Base-by-base conservation (phyloP, 2,329 filamentous ascomycete species). In the Coccinonectria pachysandricola region DNA sequence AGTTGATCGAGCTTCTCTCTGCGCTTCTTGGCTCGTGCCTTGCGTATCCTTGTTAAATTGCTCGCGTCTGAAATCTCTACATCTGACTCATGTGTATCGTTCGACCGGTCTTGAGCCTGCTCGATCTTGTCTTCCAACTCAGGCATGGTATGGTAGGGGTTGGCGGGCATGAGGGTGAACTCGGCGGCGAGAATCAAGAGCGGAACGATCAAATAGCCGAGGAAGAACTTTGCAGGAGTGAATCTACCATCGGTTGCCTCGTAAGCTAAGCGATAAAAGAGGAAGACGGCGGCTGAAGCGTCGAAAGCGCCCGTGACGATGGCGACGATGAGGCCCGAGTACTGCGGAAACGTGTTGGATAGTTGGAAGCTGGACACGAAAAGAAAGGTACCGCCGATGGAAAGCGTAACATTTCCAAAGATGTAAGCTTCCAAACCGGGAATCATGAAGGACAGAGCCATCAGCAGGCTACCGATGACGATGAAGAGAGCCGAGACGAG, bases 341-440 rank as follows among this genome's bases (percentile, higher is more conserved):
- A 67, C 26, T 66, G 68, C 1, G 82, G 81, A 42, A 91, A 88
- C 2, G 81, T 75, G 49, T 88, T 88, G 11, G 80, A 82, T 21
- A 88, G 67, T 46, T 88, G 81, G 51, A 86, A 88, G 4, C 77
- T 80, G 2, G 80, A 76, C 23, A 88, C 81, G 50, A 85, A 88
- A 26, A 83, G 68, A 45, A 85, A 86, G 1, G 82, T 79, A 0
- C 83, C 83, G 14, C 81, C 83, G 2, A 87, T 62, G 0, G 81
- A 79, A 4, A 88, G 64, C 25, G 83, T 71, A 12, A 86, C 60
- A 46, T 87, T 86, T 8, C 79, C 81, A 1, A 71, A 54, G 10
- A 84, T 67, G 40, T 79, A 80, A 4, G 71, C 81, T 54, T 94
- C 85, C 35, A 87, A 78, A 7, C 21, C 27, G 0, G 73, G 68